Evolutionary conservation across 2,329 filamentous ascomycete species (phyloP).

Genomic region (Neoarthrinium moseri): DNA sequence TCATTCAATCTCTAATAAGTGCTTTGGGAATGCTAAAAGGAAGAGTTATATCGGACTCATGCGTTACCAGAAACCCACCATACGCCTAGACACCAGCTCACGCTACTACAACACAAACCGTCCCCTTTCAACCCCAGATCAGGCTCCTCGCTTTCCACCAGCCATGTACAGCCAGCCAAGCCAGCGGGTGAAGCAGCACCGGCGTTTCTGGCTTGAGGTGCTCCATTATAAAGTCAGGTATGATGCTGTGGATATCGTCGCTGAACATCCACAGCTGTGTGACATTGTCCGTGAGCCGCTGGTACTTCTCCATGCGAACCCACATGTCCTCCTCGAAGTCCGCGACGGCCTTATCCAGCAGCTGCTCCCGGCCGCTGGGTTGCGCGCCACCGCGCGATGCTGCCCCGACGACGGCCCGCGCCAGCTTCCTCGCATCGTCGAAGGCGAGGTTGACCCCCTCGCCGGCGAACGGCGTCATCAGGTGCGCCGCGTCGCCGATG

Average conservation of each 20-base stretch:
- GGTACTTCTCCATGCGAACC: conserved; percentile 32
- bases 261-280: conserved; percentile 46
- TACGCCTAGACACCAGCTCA: background rate
- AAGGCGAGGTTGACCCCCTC: conserved; percentile 60
- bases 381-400: conserved; percentile 16
- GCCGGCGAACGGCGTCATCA: conserved; percentile 58
- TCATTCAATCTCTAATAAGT: too few relatives aligned
- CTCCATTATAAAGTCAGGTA: conserved; percentile 1
- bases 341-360: conserved; percentile 29
- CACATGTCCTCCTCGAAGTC: conserved; percentile 40
- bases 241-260: background rate
- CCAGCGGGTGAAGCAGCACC: background rate
- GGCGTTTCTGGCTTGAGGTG: background rate
- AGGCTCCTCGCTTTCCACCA: conserved; percentile 1
- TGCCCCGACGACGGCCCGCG: conserved; percentile 36
- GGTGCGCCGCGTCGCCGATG: conserved; percentile 59
- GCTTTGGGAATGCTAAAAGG: too few relatives aligned
- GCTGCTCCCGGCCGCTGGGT: too few relatives aligned
- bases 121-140: background rate
- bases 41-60: too few relatives aligned
- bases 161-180: conserved; percentile 1
- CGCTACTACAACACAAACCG: too few relatives aligned
- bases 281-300: conserved; percentile 41
- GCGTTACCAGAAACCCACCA: too few relatives aligned
- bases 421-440: conserved; percentile 51